Conservation (phyloP, 768 basidiomycete species). For the Tricholoma furcatifolium region DNA sequence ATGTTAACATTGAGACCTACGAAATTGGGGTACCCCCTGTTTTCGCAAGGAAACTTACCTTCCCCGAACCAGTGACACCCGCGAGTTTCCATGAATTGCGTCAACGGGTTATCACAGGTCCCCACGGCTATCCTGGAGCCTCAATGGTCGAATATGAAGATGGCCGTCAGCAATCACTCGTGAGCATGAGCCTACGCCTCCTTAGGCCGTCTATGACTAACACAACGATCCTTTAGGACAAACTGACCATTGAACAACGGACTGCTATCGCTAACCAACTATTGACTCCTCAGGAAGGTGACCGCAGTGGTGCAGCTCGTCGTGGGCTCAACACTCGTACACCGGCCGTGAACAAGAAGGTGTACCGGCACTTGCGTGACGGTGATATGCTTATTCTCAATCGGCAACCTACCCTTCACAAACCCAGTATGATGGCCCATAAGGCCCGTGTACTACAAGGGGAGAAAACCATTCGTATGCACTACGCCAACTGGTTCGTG, state of each 20-base stretch:
- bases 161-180: conserved; percentile 82
- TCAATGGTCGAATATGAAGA: conserved; percentile 95
- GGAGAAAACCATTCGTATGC: conserved; percentile 99
- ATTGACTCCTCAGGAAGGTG: conserved; percentile 85
- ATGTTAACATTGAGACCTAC: conserved; percentile 98
- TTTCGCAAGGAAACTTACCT: conserved; percentile 95
- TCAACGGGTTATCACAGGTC: conserved; percentile 88
- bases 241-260: conserved; percentile 82
- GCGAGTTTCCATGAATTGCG: conserved; percentile 87
- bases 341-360: conserved; percentile 90
- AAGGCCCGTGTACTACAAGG: conserved; percentile 88
- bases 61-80: conserved; percentile 94
- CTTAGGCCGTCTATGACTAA: not conserved
- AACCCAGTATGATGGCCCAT: conserved; percentile 99
- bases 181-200: conserved; percentile 30
- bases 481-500: conserved; percentile 96
- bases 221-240: conserved; percentile 53
- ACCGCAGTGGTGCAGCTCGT: conserved; percentile 40
- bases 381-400: conserved; percentile 96
- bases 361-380: conserved; percentile 90
- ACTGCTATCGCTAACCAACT: conserved; percentile 96
- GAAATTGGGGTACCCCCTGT: conserved; percentile 98
- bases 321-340: conserved; percentile 75
- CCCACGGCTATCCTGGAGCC: conserved; percentile 88
- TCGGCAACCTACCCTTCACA: conserved; percentile 97